These are phyloP conservation scores for Phyllostachys edulis DNA, from an alignment of 176 grass and related monocot species.

Conservation along the genomic window DNA sequence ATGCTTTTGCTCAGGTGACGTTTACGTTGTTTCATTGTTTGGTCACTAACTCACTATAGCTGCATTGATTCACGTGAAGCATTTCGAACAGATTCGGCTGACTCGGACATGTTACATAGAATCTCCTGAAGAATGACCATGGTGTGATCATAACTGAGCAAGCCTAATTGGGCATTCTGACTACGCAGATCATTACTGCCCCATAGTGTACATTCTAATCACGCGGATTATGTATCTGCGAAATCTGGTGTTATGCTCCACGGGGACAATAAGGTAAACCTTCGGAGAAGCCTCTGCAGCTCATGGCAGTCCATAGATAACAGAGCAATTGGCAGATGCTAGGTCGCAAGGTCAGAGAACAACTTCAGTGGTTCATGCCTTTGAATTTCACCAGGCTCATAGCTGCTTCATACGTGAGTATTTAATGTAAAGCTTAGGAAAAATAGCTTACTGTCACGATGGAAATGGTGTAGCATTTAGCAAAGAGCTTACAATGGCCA, in stretches of 20 bases:
- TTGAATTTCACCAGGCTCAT: neutral
- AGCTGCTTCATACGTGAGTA: neutral
- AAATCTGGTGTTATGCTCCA: neutral
- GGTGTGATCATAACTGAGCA: neutral
- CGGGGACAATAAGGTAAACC: neutral
- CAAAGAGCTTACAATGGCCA: slow-evolving; percentile 6
- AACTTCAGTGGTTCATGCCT: neutral
- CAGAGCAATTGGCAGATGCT: neutral
- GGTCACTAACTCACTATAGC: neutral
- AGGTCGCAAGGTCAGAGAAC: slow-evolving; percentile 5
- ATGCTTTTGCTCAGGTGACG: slow-evolving; percentile 85
- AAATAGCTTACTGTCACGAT: neutral
- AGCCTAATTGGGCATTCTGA: slow-evolving; percentile 24
- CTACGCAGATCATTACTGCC: neutral
- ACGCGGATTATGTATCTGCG: neutral
- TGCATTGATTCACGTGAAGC: neutral
- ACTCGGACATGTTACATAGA: slow-evolving; percentile 43
- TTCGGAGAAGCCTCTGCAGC: neutral
- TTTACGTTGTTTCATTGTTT: neutral
- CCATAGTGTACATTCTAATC: slow-evolving; percentile 11
- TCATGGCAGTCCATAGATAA: neutral
- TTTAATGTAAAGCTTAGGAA: neutral
- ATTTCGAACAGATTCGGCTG: slow-evolving; percentile 48
- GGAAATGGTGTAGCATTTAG: slow-evolving; percentile 30
- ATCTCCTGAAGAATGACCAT: slow-evolving; percentile 31